These are phyloP conservation scores for Scolecobasidium constrictum DNA, from an alignment of 2,329 filamentous ascomycete genomes.

Conservation along the genomic window DNA sequence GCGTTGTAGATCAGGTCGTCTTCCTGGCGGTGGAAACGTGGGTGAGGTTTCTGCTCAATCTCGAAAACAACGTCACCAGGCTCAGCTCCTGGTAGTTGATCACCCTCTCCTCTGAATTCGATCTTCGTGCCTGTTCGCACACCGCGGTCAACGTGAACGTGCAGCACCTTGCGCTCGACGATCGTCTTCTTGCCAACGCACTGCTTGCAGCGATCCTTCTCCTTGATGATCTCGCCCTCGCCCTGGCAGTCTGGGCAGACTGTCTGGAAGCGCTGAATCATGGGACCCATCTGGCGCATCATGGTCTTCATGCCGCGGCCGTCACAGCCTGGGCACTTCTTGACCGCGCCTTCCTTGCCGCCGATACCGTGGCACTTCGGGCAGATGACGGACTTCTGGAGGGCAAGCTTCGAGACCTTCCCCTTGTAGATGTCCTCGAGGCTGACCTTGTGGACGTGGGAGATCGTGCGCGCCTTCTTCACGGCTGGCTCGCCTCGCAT, in stretches of 20 bases:
- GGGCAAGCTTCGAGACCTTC: conserved; percentile 92
- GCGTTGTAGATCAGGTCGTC: conserved; percentile 93
- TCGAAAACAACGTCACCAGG: conserved; percentile 96
- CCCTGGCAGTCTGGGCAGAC: conserved; percentile 97
- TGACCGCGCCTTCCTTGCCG: conserved; percentile 96
- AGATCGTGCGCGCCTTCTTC: conserved; percentile 87
- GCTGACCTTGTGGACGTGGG: conserved; percentile 96
- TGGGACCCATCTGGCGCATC: conserved; percentile 99
- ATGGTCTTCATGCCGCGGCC: conserved; percentile 98
- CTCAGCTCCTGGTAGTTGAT: conserved; percentile 85
- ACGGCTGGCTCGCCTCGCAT: conserved; percentile 67
- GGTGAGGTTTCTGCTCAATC: conserved; percentile 98
- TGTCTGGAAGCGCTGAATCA: conserved; percentile 99
- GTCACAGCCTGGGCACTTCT: conserved; percentile 82
- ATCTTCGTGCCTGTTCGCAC: conserved; percentile 92
- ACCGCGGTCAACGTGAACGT: conserved; percentile 94
- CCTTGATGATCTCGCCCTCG: conserved; percentile 91
- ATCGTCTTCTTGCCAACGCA: conserved; percentile 97
- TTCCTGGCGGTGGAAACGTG: conserved; percentile 88
- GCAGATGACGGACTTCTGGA: conserved; percentile 97
- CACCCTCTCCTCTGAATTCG: conserved; percentile 92
- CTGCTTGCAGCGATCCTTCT: conserved; percentile 95
- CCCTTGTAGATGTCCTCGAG: conserved; percentile 97
- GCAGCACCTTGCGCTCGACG: conserved; percentile 93
- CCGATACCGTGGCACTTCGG: conserved; percentile 86